phyloP scores from a whole-genome alignment of 2,329 filamentous ascomycete genomes.

The Cyphellophora attinorum region DNA sequence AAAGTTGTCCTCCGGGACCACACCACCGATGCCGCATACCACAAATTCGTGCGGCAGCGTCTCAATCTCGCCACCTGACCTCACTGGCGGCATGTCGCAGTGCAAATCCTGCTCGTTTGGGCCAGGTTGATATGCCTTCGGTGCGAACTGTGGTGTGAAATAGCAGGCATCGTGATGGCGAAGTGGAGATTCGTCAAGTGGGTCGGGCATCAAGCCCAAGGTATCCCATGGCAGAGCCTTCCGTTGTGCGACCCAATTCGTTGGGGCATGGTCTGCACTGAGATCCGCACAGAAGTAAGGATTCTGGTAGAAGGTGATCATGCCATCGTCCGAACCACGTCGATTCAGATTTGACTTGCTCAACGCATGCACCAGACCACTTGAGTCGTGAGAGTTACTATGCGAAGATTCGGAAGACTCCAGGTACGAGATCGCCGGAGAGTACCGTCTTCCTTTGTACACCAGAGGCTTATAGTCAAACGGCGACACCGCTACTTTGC shows the following conservation, averaged over 20 bases:
- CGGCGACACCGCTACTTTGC: slow-evolving; percentile 3
- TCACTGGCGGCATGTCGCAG: slow-evolving; percentile 3
- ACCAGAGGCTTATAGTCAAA: slow-evolving; percentile 38
- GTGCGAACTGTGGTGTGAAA: slow-evolving; percentile 8
- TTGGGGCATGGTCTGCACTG: slow-evolving; percentile 24
- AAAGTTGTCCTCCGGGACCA: slow-evolving; percentile 26
- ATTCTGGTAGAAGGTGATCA: slow-evolving; percentile 75
- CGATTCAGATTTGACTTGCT: slow-evolving; percentile 39
- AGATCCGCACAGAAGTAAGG: slow-evolving; percentile 74
- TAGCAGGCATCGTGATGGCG: slow-evolving; percentile 15
- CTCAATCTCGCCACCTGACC: slow-evolving; percentile 12
- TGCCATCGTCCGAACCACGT: slow-evolving; percentile 47
- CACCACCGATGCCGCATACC: slow-evolving; percentile 25
- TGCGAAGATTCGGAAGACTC: slow-evolving; percentile 41
- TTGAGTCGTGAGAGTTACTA: slow-evolving; percentile 37
- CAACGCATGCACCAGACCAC: slow-evolving; percentile 35
- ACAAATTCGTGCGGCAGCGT: slow-evolving; percentile 19
- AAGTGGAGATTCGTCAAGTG: slow-evolving; percentile 7
- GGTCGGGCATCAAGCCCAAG: slow-evolving; percentile 6
- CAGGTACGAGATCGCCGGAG: slow-evolving; percentile 34
- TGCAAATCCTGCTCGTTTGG: neutral
- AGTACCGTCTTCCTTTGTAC: slow-evolving; percentile 31
- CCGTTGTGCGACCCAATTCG: slow-evolving; percentile 5
- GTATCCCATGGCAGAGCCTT: slow-evolving; percentile 4
- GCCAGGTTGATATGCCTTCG: neutral